Percentiles rank a stretch among this genome's conserved stretches.
phyloP scores from a whole-genome alignment of 2,329 filamentous ascomycete genomes.

The Aspergillus ruber region DNA sequence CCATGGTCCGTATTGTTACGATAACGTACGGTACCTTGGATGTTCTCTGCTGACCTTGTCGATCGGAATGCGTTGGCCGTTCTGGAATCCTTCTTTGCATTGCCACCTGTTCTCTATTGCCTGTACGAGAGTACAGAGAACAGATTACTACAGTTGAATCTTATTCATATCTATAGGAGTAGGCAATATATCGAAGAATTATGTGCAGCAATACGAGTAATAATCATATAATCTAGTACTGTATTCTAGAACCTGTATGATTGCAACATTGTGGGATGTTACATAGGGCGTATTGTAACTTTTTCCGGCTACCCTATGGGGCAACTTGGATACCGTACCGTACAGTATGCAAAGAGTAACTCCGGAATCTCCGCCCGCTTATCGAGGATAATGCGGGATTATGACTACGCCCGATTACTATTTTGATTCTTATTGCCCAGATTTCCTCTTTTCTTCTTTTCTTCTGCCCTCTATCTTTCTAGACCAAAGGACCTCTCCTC shows the following conservation, averaged over 20 bases:
- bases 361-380: background rate
- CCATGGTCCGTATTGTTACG: background rate
- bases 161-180: too few relatives aligned
- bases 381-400: background rate
- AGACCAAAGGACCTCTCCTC: background rate
- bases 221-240: too few relatives aligned
- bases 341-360: background rate
- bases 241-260: background rate
- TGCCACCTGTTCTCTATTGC: background rate
- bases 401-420: constrained; percentile 3
- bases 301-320: too few relatives aligned
- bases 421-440: constrained; percentile 4
- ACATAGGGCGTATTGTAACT: too few relatives aligned
- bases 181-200: too few relatives aligned
- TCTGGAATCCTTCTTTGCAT: constrained; percentile 34
- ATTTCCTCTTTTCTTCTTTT: constrained; percentile 1
- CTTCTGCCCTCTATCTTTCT: constrained; percentile 1
- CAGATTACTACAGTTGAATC: too few relatives aligned
- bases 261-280: background rate
- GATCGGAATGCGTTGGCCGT: constrained; percentile 12
- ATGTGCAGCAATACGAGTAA: too few relatives aligned
- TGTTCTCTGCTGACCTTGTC: background rate
- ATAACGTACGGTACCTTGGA: too few relatives aligned
- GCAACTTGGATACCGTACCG: too few relatives aligned
- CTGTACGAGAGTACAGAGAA: background rate